These are phyloP conservation scores for Nannizzia gypsea DNA, from an alignment of 2,329 filamentous ascomycete species.

Conservation along the genomic window DNA sequence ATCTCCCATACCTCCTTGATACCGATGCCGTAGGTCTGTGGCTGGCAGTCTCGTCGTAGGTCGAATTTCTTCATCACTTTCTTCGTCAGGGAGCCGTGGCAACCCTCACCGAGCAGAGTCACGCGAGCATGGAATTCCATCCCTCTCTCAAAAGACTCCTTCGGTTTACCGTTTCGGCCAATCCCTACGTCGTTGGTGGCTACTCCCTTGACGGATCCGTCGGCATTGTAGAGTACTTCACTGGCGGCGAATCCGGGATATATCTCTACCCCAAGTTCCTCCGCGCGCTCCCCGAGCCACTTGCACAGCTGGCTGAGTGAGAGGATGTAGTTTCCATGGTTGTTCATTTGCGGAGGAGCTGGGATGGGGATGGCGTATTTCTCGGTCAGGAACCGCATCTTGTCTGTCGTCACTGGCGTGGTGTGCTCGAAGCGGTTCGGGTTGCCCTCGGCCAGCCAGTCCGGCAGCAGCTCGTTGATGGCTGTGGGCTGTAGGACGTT, in stretches of 20 bases:
- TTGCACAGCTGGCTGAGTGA: conserved; percentile 89
- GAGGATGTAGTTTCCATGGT: conserved; percentile 95
- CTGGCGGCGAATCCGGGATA: conserved; percentile 93
- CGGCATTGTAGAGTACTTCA: conserved; percentile 74
- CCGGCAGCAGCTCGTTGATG: conserved; percentile 78
- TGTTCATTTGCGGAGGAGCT: conserved; percentile 92
- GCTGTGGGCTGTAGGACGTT: conserved; percentile 87
- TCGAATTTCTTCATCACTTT: conserved; percentile 92
- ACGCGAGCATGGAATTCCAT: conserved; percentile 96
- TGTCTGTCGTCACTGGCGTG: conserved; percentile 70
- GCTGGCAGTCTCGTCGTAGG: conserved; percentile 73
- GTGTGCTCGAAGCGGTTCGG: conserved; percentile 75
- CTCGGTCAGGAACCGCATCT: conserved; percentile 90
- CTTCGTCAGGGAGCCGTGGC: conserved; percentile 90
- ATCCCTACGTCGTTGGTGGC: conserved; percentile 93
- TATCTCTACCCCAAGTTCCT: conserved; percentile 89
- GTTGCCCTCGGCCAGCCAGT: conserved; percentile 86
- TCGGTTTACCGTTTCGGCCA: conserved; percentile 66
- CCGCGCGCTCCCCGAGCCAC: conserved; percentile 92
- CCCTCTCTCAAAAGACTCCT: conserved; percentile 83
- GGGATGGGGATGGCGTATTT: conserved; percentile 66
- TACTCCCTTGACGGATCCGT: conserved; percentile 84
- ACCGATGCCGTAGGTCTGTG: conserved; percentile 89
- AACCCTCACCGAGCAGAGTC: conserved; percentile 87
- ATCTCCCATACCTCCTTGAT: conserved; percentile 98